Evolutionary conservation across 805 yeast species (phyloP), one percentile per base, ranked within the genome.

Genomic region (Lipomyces japonicus): DNA sequence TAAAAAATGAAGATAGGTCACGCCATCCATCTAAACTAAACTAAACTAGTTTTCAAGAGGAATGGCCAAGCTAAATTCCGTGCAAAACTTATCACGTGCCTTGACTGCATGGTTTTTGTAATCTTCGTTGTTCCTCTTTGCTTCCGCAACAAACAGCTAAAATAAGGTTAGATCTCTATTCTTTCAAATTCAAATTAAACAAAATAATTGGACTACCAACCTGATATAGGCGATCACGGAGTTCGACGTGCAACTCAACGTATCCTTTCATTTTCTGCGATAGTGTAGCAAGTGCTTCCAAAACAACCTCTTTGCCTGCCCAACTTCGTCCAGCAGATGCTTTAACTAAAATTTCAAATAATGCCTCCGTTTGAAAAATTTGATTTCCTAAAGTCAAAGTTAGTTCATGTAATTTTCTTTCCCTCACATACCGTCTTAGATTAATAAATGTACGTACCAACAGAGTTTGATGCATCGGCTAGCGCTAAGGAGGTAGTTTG

Each of bases 281-380:
- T 28, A 85, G 71, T 1, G 78, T 67, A 0, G 86, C 84, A 46
- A 90, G 68, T 0, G 96, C 86, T 32, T 79, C 80, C 18, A 88
- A 70, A 1, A 93, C 75, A 25, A 73, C 66, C 59, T 89, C 96
- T 61, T 91, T 91, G 4, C 97, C 97, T 14, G 75, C 74, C 93
- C 96, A 91, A 7, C 91, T 77, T 52, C 95, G 78, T 0, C 96
- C 96, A 48, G 75, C 72, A 48, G 81, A 73, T 0, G 95, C 79
- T 25, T 74, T 75, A 16, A 85, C 63, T 40, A 87, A 69, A 4
- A 80, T 69, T 0, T 70, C 67, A 50, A 85, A 77, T 16, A 87
- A 64, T 16, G 59, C 64, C 2, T 63, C 63, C n/a, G 64, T 37
- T 21, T 41, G 42, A 2, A 42, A 30, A 9, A 45, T 16, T 22